These are phyloP conservation scores for Fraxinus latifolia DNA, from an alignment of 305 asterid species.

Conservation along the genomic window DNA sequence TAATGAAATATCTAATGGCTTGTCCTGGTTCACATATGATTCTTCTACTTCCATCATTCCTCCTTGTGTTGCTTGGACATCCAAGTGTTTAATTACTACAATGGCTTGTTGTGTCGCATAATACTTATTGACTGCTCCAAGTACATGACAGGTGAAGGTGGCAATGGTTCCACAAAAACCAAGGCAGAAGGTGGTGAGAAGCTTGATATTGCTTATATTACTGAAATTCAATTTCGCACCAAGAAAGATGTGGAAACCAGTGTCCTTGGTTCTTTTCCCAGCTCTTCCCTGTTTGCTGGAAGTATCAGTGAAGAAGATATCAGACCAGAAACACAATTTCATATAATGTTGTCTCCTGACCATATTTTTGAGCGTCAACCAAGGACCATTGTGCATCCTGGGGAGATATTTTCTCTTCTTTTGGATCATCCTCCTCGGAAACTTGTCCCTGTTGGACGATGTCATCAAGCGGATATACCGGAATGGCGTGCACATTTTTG, in stretches of 20 bases:
- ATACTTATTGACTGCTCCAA: not conserved
- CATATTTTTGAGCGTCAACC: constrained; percentile 24
- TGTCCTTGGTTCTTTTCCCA: constrained; percentile 26
- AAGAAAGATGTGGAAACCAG: constrained; percentile 2
- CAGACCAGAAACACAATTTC: constrained; percentile 29
- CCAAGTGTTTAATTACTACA: not conserved
- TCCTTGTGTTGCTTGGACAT: not conserved
- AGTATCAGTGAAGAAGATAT: constrained; percentile 36
- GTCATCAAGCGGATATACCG: constrained; percentile 63
- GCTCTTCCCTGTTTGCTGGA: constrained; percentile 38
- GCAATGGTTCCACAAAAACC: not conserved
- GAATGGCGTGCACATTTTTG: constrained; percentile 30
- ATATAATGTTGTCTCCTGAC: constrained; percentile 30
- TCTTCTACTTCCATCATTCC: not conserved
- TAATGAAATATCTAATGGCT: not conserved
- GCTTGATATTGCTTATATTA: constrained; percentile 3
- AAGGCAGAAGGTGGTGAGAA: constrained; percentile 10
- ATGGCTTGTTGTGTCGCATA: not conserved
- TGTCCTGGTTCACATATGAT: not conserved
- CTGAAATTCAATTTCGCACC: not conserved
- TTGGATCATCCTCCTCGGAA: constrained; percentile 45
- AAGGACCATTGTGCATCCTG: constrained; percentile 25
- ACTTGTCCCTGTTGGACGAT: constrained; percentile 61
- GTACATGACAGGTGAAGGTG: constrained; percentile 15
- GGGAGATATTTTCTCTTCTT: constrained; percentile 37